These are phyloP conservation scores for Pleurotus tuber-regium DNA, from an alignment of 768 basidiomycete genomes.

Conservation along the genomic window DNA sequence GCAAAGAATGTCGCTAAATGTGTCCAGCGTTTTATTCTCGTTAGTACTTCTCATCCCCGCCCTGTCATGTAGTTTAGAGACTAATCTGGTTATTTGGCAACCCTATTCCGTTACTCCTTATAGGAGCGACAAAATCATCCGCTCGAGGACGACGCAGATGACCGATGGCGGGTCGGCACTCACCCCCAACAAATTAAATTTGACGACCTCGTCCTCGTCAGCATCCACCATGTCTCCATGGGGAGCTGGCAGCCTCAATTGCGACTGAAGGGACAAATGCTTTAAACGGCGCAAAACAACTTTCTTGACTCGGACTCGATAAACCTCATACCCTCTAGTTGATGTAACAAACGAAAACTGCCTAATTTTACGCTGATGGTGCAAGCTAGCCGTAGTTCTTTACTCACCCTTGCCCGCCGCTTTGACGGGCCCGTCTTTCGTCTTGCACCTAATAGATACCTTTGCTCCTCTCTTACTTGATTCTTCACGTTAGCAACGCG, in stretches of 20 bases:
- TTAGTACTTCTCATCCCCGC: constrained; percentile 30
- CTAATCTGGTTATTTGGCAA: background rate
- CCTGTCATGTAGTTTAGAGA: too few species aligned
- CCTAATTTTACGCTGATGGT: too few species aligned
- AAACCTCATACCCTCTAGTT: too few species aligned
- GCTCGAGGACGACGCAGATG: constrained; percentile 67
- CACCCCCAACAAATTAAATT: constrained; percentile 51
- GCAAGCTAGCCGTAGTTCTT: too few species aligned
- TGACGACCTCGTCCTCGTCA: constrained; percentile 70
- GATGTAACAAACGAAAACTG: too few species aligned
- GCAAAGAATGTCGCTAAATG: constrained; percentile 82
- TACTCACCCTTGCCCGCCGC: too few species aligned
- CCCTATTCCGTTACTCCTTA: background rate
- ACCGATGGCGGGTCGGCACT: constrained; percentile 60
- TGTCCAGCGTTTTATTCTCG: constrained; percentile 64
- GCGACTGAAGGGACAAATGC: constrained; percentile 53
- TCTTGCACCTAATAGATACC: too few species aligned
- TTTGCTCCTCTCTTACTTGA: too few species aligned
- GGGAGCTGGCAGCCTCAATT: constrained; percentile 83
- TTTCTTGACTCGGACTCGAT: too few species aligned
- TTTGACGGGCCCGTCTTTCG: too few species aligned
- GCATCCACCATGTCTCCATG: constrained; percentile 80
- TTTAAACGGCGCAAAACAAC: too few species aligned
- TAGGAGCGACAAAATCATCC: constrained; percentile 47
- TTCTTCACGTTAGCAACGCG: too few species aligned